Percentiles rank a stretch among this genome's conserved stretches.
phyloP scores from a whole-genome alignment of 179 eudicot species.

The Beta corolliflora region DNA sequence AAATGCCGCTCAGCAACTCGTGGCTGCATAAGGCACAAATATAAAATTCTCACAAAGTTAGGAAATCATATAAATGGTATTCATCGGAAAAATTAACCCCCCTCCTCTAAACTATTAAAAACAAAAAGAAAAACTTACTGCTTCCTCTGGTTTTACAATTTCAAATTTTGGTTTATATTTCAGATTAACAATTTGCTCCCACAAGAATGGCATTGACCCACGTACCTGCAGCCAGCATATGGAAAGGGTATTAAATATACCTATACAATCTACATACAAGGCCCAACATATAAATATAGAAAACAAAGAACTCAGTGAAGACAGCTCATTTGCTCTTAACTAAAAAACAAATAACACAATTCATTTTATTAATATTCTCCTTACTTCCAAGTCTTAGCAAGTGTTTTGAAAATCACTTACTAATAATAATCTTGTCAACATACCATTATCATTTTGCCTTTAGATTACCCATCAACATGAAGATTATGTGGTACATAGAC shows the following conservation, averaged over 20 bases:
- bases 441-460: not conserved
- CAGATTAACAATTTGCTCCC: slow-evolving; percentile 98
- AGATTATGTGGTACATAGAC: not conserved
- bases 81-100: not conserved
- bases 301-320: not conserved
- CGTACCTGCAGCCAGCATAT: slow-evolving; percentile 61
- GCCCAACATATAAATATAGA: not conserved
- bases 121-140: slow-evolving; percentile 46
- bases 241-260: slow-evolving; percentile 12
- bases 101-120: not conserved
- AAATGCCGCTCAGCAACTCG: slow-evolving; percentile 87
- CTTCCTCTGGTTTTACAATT: slow-evolving; percentile 74
- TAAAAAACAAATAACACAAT: not conserved
- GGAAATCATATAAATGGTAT: not conserved
- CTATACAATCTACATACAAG: slow-evolving; percentile 7
- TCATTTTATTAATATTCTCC: not conserved
- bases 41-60: slow-evolving; percentile 10
- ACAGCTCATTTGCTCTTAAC: not conserved
- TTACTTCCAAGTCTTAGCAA: not conserved
- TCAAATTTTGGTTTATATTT: slow-evolving; percentile 95
- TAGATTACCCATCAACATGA: not conserved
- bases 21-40: slow-evolving; percentile 52
- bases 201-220: slow-evolving; percentile 93
- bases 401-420: not conserved
- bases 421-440: not conserved